A percentile compares a stretch with the other conserved stretches of the same genome.
Evolutionary conservation across 2,329 filamentous ascomycete species (phyloP).

Genomic region (Rachicladosporium sp.): DNA sequence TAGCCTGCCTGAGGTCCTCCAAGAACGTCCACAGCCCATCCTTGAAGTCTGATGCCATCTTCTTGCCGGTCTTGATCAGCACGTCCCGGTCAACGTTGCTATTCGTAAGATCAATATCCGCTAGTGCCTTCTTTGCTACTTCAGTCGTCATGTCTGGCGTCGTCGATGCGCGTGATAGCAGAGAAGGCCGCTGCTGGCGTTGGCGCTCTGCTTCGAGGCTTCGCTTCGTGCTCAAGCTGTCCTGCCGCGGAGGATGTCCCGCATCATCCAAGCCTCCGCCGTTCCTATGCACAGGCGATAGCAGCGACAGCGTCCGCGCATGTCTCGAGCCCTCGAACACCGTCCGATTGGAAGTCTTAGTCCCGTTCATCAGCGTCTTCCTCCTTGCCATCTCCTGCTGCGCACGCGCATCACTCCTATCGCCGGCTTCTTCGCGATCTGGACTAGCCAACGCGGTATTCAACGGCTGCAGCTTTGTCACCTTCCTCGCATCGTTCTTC

Average conservation of each 20-base stretch:
- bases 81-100: conserved; percentile 36
- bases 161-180: conserved; percentile 9
- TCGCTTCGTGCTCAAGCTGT: conserved; percentile 11
- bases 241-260: conserved; percentile 13
- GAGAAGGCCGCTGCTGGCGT: conserved; percentile 2
- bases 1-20: conserved; percentile 88
- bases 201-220: conserved; percentile 7
- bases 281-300: conserved; percentile 46
- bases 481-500: conserved; percentile 50
- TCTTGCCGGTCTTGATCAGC: conserved; percentile 50
- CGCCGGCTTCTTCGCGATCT: conserved; percentile 27
- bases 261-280: neutral
- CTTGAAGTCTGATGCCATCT: conserved; percentile 80
- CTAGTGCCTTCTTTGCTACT: conserved; percentile 12
- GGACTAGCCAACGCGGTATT: conserved; percentile 27
- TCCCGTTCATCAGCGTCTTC: conserved; percentile 49
- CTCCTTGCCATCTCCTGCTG: conserved; percentile 59
- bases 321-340: conserved; percentile 52
- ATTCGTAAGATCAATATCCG: conserved; percentile 21
- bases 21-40: conserved; percentile 88
- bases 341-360: conserved; percentile 38
- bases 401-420: conserved; percentile 32
- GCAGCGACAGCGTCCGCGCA: conserved; percentile 60
- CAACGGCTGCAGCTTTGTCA: conserved; percentile 47
- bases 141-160: conserved; percentile 14